A percentile compares a stretch with the other conserved stretches of the same genome.
phyloP scores from a whole-genome alignment of 129 eudicot genomes.

The Glebionis coronaria region DNA sequence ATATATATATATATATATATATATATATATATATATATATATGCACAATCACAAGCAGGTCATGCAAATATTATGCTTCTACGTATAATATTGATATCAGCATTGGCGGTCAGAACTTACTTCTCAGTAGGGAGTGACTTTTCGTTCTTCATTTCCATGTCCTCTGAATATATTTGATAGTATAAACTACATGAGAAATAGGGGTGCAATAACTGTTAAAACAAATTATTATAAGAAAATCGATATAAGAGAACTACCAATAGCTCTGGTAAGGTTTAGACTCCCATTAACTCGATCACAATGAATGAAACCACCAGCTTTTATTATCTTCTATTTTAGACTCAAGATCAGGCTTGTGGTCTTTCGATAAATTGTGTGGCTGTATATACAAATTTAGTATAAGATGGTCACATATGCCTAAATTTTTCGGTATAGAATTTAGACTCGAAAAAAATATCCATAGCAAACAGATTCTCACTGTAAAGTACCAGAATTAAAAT shows the following conservation, averaged over 20 bases:
- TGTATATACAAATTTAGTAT: background rate
- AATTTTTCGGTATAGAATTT: background rate
- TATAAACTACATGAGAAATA: conserved; percentile 14
- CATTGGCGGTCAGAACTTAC: conserved; percentile 72
- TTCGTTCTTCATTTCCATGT: background rate
- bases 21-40: too few species aligned
- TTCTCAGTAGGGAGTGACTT: background rate
- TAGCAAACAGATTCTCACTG: background rate
- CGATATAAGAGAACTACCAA: background rate
- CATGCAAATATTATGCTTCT: conserved; percentile 5
- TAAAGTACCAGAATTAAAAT: conserved; percentile 3
- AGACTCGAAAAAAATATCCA: background rate
- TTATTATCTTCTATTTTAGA: background rate
- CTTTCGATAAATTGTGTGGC: background rate
- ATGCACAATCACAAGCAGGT: background rate
- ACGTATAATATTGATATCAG: conserved; percentile 75
- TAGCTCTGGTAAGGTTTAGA: background rate
- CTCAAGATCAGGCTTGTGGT: background rate
- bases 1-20: too few species aligned
- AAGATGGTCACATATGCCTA: background rate
- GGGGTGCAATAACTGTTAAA: background rate
- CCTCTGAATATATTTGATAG: conserved; percentile 21
- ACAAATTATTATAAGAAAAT: background rate
- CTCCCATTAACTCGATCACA: background rate
- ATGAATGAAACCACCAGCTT: background rate